These are phyloP conservation scores for Plasmodium cynomolgi DNA, from an alignment of 169 alveolate genomes.

Conservation along the genomic window DNA sequence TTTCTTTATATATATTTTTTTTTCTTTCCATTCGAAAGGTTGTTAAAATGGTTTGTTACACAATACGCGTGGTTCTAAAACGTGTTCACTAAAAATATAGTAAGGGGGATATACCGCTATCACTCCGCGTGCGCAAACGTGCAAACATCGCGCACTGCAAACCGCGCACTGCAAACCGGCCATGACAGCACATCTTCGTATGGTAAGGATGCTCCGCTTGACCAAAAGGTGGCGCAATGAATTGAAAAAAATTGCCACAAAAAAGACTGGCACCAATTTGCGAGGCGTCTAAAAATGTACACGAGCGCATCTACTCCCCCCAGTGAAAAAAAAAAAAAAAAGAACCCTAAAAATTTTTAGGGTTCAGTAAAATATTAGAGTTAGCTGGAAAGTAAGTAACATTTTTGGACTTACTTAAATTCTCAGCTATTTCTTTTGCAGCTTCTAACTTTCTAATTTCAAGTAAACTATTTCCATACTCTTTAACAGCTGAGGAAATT, in stretches of 20 bases:
- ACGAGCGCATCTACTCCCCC: neutral
- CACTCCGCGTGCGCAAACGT: neutral
- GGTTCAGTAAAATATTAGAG: constrained; percentile 79
- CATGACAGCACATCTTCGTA: neutral
- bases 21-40: neutral
- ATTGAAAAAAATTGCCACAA: neutral
- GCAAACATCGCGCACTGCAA: neutral
- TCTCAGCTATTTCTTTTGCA: constrained; percentile 96
- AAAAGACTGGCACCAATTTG: neutral
- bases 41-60: neutral
- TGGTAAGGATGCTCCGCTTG: neutral
- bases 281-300: neutral
- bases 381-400: constrained; percentile 90
- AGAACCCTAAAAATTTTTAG: constrained; percentile 11
- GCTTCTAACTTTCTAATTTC: constrained; percentile 97
- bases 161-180: neutral
- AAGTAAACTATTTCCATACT: constrained; percentile 94
- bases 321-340: neutral
- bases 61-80: neutral
- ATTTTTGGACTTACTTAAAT: constrained; percentile 92
- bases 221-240: neutral
- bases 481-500: constrained; percentile 94
- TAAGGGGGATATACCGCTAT: neutral
- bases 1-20: neutral
- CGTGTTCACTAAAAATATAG: neutral